Percentiles rank a stretch among this genome's conserved stretches.
phyloP scores from a whole-genome alignment of 768 basidiomycete species.

The Kwoniella pini region DNA sequence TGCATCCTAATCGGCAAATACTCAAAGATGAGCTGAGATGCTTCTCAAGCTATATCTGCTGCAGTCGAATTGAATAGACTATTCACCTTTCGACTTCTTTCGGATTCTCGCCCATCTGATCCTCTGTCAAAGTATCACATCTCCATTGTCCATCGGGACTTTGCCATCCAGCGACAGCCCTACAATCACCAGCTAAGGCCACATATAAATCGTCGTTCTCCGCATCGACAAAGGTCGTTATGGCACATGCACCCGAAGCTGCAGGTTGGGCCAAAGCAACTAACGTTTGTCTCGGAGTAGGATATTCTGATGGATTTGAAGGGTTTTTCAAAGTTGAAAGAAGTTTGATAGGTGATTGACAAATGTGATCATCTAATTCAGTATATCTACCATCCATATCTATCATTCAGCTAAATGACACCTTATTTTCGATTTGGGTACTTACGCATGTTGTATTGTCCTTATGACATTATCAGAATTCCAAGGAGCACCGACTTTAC shows the following conservation, averaged over 20 bases:
- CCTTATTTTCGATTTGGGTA: neutral
- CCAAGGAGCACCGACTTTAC: constrained; percentile 9
- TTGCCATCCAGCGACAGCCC: constrained; percentile 94
- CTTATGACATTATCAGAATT: constrained; percentile 27
- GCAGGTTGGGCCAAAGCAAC: constrained; percentile 64
- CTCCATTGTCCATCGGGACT: constrained; percentile 79
- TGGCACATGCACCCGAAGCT: constrained; percentile 84
- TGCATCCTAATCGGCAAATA: no score
- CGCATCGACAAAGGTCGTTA: constrained; percentile 84
- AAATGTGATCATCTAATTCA: constrained; percentile 79
- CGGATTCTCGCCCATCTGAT: constrained; percentile 90
- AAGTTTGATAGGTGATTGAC: constrained; percentile 73
- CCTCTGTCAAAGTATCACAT: constrained; percentile 90
- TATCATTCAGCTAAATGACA: neutral
- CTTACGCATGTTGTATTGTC: constrained; percentile 37
- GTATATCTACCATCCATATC: constrained; percentile 66
- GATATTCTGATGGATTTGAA: constrained; percentile 1
- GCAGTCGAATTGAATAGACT: no score
- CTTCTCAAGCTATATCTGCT: no score
- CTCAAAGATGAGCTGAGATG: no score
- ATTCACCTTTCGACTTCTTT: constrained; percentile 77
- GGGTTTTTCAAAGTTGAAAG: constrained; percentile 53
- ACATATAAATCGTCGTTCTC: constrained; percentile 79
- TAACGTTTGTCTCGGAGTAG: constrained; percentile 64
- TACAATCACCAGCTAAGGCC: constrained; percentile 87